Evolutionary conservation across 2,329 filamentous ascomycete genomes (phyloP), one percentile per base, ranked within the genome.

Genomic region (Tolypocladium endophyticum): DNA sequence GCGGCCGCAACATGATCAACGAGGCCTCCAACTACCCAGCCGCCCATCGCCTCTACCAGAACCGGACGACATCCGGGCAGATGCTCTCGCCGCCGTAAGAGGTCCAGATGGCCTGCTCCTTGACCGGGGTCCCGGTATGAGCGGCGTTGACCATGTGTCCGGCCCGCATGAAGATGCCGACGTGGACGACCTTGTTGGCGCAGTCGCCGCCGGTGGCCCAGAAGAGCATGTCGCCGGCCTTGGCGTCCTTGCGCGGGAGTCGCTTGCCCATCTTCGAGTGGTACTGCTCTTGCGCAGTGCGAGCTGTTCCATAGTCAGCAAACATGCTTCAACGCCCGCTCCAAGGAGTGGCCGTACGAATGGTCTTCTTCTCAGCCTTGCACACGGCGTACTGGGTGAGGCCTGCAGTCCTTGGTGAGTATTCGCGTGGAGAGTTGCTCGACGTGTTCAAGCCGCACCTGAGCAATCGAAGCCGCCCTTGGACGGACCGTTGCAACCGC

Each of bases 381-480:
- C 61, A 64, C 50, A 64, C 61, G 33, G 61, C 52, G 52, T 61
- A 64, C 52, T 63, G 63, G 20, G 63, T 64, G 20, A 64, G 61
- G 18, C 53, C 53, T 55, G 35, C 1, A 4, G 16, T 18, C 6
- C 8, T 35, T 23, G 4, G 52, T 54, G 11, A 54, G 52, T n/a
- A 7, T 28, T 50, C 12, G 25, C 43, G 45, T 7, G 25, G 12
- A 28, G 23, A 5, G 2, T 50, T 50, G n/a, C 45, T 14, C 23
- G 50, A 33, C n/a, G 8, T 12, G 18, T 25, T 55, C 35, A 12
- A 7, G n/a, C n/a, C 53, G 20, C 3, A 45, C 61, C 63, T 39
- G 63, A 64, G 60, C 63, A 64, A 55, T 63, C 63, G 52, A 47
- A 64, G 54, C 63, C 63, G 52, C 63, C 63, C 23, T 64, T 60